Percentiles rank a stretch among this genome's conserved stretches.
Conservation (phyloP, 148 eudicot species). For the Chenopodium album region DNA sequence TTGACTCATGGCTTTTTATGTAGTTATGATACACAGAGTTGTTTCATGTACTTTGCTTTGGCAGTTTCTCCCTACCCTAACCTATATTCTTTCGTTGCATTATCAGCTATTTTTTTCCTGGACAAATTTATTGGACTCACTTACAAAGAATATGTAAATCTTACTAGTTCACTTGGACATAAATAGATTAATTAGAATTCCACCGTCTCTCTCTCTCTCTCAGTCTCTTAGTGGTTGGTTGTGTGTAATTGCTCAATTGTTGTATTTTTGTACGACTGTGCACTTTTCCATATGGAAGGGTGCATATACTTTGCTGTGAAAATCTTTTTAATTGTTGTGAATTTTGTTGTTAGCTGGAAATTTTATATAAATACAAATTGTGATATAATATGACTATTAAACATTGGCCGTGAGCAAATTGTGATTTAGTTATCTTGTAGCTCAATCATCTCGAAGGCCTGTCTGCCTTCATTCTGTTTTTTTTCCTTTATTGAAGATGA, state of each 20-base stretch:
- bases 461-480: not conserved
- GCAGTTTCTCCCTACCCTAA: not conserved
- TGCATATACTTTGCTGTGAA: not conserved
- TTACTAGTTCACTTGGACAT: not conserved
- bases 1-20: too few relatives aligned
- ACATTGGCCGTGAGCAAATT: not conserved
- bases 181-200: not conserved
- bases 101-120: not conserved
- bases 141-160: not conserved
- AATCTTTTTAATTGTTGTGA: not conserved
- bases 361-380: not conserved
- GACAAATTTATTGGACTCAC: too few relatives aligned
- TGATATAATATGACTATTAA: not conserved
- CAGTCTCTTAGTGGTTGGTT: not conserved
- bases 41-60: not conserved
- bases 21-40: not conserved
- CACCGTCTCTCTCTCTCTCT: not conserved
- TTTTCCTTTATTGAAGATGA: not conserved
- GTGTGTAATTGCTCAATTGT: not conserved
- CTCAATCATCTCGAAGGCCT: not conserved
- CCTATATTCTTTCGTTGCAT: too few relatives aligned
- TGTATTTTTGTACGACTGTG: not conserved
- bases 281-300: not conserved
- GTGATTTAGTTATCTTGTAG: not conserved
- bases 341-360: not conserved